phyloP scores from a whole-genome alignment of 1,284 basidiomycete genomes.

The Cystobasidiaceae sp. region DNA sequence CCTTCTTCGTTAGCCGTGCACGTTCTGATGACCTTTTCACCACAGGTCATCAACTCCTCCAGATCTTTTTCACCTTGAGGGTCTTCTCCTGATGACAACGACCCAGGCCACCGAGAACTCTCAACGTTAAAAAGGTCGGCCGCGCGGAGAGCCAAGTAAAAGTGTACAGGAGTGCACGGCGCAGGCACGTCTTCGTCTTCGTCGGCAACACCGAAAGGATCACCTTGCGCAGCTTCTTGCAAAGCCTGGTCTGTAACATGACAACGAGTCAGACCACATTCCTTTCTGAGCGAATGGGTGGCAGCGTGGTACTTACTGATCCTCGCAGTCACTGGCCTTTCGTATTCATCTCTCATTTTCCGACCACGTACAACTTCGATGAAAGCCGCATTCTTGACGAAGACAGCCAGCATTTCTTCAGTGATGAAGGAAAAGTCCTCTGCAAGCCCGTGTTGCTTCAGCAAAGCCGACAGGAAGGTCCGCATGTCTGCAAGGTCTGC shows the following conservation, averaged over 20 bases:
- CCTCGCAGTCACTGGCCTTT: slow-evolving; percentile 28
- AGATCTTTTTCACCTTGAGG: slow-evolving; percentile 31
- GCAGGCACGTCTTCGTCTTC: slow-evolving; percentile 2
- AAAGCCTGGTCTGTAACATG: neutral
- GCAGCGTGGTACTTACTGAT: neutral
- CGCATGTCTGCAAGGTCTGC: slow-evolving; percentile 56
- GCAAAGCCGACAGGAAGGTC: slow-evolving; percentile 35
- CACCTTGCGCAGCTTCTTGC: neutral
- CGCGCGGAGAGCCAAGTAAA: slow-evolving; percentile 50
- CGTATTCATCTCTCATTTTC: slow-evolving; percentile 59
- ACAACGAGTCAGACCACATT: slow-evolving; percentile 15
- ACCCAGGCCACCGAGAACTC: slow-evolving; percentile 50
- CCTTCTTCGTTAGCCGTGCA: slow-evolving; percentile 22
- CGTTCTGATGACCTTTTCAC: slow-evolving; percentile 9
- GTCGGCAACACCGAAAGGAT: slow-evolving; percentile 15
- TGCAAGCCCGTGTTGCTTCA: neutral
- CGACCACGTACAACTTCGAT: slow-evolving; percentile 70
- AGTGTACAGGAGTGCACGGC: slow-evolving; percentile 17
- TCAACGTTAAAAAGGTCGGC: slow-evolving; percentile 48
- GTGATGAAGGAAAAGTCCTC: slow-evolving; percentile 45
- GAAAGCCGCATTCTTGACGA: slow-evolving; percentile 85
- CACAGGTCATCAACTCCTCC: slow-evolving; percentile 17
- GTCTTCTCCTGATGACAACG: slow-evolving; percentile 31
- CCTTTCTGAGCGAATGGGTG: neutral
- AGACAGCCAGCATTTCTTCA: slow-evolving; percentile 60